A percentile compares a stretch with the other conserved stretches of the same genome.
phyloP scores from a whole-genome alignment of 148 eudicot species.

The Chenopodium berlandieri region DNA sequence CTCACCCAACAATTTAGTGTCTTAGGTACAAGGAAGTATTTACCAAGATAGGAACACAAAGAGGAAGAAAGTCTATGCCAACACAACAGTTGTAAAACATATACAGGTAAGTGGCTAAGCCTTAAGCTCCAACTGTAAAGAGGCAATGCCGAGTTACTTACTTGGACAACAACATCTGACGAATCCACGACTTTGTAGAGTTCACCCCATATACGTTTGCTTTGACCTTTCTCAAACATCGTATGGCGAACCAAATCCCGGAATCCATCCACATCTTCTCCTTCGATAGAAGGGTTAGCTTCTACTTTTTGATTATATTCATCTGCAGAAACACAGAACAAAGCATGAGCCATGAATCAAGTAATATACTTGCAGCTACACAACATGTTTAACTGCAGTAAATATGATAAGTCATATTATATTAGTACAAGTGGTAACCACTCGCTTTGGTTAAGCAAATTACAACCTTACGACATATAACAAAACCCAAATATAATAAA shows the following conservation, averaged over 20 bases:
- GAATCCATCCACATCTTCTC: constrained; percentile 78
- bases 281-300: constrained; percentile 43
- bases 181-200: constrained; percentile 95
- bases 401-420: not conserved
- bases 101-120: not conserved
- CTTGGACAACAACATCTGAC: constrained; percentile 97
- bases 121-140: not conserved
- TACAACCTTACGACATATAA: not conserved
- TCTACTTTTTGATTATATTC: constrained; percentile 61
- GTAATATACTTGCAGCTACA: not conserved
- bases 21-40: not conserved
- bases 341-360: constrained; percentile 9
- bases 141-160: constrained; percentile 22
- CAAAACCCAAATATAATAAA: not conserved
- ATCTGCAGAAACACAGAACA: constrained; percentile 42
- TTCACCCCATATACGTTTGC: constrained; percentile 99
- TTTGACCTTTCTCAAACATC: constrained; percentile 98
- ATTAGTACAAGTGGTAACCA: not conserved
- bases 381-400: not conserved
- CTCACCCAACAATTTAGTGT: not conserved
- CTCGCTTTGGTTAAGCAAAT: not conserved
- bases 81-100: not conserved
- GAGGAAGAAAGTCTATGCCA: not conserved
- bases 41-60: not conserved
- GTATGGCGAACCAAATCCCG: constrained; percentile 89